Percentiles rank a stretch among this genome's conserved stretches.
phyloP scores from a whole-genome alignment of 2,329 filamentous ascomycete species.

The Penicillium paneum region DNA sequence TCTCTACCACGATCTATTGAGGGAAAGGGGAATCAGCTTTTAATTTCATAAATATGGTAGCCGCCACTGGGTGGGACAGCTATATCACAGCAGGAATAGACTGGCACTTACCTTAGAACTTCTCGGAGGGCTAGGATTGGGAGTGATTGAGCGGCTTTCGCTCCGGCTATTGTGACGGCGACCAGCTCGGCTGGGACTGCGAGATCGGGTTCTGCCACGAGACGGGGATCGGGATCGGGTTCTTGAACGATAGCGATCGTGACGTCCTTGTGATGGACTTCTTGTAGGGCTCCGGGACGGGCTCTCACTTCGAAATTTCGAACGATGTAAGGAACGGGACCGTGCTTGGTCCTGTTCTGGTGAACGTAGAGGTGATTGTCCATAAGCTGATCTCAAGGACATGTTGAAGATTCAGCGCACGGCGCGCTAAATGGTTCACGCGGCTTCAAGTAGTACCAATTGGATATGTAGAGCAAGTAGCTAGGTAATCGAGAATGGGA shows the following conservation, averaged over 20 bases:
- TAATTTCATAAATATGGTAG: neutral
- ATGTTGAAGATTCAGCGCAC: slow-evolving; percentile 15
- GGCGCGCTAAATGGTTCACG: neutral
- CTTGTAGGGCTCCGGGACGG: slow-evolving; percentile 26
- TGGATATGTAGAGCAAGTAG: neutral
- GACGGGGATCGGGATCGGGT: slow-evolving; percentile 31
- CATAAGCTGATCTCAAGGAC: slow-evolving; percentile 27
- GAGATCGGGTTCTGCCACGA: slow-evolving; percentile 28
- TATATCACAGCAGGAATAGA: neutral
- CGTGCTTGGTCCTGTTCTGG: slow-evolving; percentile 22
- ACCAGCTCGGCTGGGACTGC: slow-evolving; percentile 42
- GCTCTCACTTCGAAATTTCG: slow-evolving; percentile 34
- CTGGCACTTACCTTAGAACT: slow-evolving; percentile 37
- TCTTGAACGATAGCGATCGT: slow-evolving; percentile 28
- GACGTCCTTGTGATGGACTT: slow-evolving; percentile 26
- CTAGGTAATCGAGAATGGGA: neutral
- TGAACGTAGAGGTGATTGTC: slow-evolving; percentile 29
- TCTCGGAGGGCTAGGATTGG: slow-evolving; percentile 21
- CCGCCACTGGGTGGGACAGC: neutral
- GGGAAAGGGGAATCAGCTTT: neutral
- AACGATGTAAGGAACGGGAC: slow-evolving; percentile 31
- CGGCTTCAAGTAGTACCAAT: neutral
- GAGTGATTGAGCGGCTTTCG: slow-evolving; percentile 30
- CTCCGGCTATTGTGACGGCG: slow-evolving; percentile 37
- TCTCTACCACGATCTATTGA: slow-evolving; percentile 81